Evolutionary conservation across 768 basidiomycete genomes (phyloP).

Genomic region (Hygrophoropsis aurantiaca): DNA sequence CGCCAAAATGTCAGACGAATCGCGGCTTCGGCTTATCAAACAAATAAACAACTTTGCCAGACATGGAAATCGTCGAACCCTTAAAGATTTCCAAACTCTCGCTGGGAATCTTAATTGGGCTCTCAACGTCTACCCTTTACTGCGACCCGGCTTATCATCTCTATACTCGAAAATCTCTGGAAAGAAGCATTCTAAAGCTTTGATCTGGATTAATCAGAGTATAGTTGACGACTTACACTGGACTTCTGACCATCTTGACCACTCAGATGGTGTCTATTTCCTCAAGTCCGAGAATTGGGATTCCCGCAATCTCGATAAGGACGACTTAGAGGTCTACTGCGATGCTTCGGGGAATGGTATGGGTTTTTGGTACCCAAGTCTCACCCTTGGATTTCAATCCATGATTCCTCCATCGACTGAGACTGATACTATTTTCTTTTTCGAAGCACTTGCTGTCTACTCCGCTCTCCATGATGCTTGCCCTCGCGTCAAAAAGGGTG

Average conservation of each 20-base stretch:
- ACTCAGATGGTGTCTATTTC: constrained; percentile 20
- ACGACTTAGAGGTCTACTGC: constrained; percentile 3
- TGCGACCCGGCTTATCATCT: constrained; percentile 30
- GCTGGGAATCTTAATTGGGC: constrained; percentile 41
- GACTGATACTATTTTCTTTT: constrained; percentile 21
- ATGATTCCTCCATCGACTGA: background rate
- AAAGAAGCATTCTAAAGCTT: background rate
- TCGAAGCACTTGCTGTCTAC: constrained; percentile 23
- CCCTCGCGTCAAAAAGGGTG: background rate
- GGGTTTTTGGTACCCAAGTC: constrained; percentile 24
- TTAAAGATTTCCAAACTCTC: constrained; percentile 28
- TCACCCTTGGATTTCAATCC: constrained; percentile 18
- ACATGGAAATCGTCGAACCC: background rate
- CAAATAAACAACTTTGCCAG: constrained; percentile 11
- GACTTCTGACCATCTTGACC: constrained; percentile 25
- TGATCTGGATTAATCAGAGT: constrained; percentile 7
- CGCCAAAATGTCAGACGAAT: constrained; percentile 18
- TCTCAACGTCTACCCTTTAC: constrained; percentile 37
- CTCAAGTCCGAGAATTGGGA: constrained; percentile 15
- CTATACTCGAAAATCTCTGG: constrained; percentile 38
- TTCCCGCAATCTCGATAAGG: background rate
- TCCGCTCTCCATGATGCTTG: constrained; percentile 13
- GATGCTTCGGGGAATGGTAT: constrained; percentile 25
- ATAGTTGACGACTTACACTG: constrained; percentile 18
- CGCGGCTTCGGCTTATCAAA: constrained; percentile 12